phyloP scores from a whole-genome alignment of 2,329 filamentous ascomycete genomes.

The Canariomyces notabilis region DNA sequence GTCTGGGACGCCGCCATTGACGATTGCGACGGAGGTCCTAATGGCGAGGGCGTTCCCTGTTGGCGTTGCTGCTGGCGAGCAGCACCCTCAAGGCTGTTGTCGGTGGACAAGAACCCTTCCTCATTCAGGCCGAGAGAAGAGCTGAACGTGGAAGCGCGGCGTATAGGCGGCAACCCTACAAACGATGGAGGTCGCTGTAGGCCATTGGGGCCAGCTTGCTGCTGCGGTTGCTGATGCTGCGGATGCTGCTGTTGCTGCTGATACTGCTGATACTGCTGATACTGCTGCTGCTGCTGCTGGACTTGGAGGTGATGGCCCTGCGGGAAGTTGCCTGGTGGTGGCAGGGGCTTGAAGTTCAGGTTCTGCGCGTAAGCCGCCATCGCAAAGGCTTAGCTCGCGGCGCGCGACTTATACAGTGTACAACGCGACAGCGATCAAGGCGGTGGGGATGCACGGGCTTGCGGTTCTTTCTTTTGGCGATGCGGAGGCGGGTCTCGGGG shows the following conservation, averaged over 20 bases:
- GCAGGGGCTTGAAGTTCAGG: constrained; percentile 15
- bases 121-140: constrained; percentile 32
- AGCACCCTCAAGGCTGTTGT: constrained; percentile 6
- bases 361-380: constrained; percentile 27
- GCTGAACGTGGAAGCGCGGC: constrained; percentile 53
- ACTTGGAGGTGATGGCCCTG: constrained; percentile 16
- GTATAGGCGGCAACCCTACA: constrained; percentile 53
- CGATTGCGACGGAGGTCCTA: not conserved
- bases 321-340: constrained; percentile 15
- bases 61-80: constrained; percentile 9
- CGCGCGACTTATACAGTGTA: not conserved
- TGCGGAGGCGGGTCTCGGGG: too few relatives aligned
- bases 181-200: constrained; percentile 47
- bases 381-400: not conserved
- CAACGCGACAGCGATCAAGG: not conserved
- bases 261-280: constrained; percentile 23
- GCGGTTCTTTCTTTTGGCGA: not conserved
- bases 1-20: constrained; percentile 12
- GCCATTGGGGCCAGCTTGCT: constrained; percentile 21
- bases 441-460: not conserved
- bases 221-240: constrained; percentile 21
- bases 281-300: constrained; percentile 21
- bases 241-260: constrained; percentile 19
- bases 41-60: not conserved
- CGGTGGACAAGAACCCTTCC: constrained; percentile 14